These are phyloP conservation scores for Chondrus crispus DNA, from an alignment of 23 red algal genomes.

Conservation along the genomic window DNA sequence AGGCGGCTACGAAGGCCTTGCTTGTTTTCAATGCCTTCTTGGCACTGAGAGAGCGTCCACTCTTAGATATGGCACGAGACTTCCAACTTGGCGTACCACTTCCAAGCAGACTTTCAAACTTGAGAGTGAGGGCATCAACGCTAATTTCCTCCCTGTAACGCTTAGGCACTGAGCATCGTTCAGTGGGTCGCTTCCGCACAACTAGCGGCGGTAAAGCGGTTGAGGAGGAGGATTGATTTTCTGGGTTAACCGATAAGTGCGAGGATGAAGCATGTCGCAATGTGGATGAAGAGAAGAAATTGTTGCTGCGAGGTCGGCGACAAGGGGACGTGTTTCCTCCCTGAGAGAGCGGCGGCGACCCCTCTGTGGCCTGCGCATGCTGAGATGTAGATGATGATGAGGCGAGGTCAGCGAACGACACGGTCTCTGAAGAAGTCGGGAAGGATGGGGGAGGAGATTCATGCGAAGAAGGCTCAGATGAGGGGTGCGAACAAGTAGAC, in stretches of 20 bases:
- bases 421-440: neutral
- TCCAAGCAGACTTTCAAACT: constrained; percentile 17
- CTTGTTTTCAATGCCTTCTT: neutral
- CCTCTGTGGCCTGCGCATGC: neutral
- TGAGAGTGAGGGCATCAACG: constrained; percentile 8
- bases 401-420: neutral
- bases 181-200: constrained; percentile 8
- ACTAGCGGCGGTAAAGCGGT: neutral
- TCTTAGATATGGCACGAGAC: neutral
- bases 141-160: neutral
- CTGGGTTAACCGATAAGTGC: neutral
- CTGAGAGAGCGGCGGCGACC: neutral
- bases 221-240: neutral
- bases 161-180: constrained; percentile 11
- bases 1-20: neutral
- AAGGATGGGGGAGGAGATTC: neutral
- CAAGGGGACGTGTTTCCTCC: neutral
- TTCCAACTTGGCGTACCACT: neutral
- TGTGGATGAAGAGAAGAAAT: neutral
- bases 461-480: neutral
- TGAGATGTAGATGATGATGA: neutral
- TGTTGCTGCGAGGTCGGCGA: neutral
- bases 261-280: neutral
- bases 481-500: neutral
- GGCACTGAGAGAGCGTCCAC: neutral